Percentiles rank a stretch among this genome's conserved stretches.
Conservation (phyloP, 805 yeast genomes). For the Suhomyces prunicola region DNA sequence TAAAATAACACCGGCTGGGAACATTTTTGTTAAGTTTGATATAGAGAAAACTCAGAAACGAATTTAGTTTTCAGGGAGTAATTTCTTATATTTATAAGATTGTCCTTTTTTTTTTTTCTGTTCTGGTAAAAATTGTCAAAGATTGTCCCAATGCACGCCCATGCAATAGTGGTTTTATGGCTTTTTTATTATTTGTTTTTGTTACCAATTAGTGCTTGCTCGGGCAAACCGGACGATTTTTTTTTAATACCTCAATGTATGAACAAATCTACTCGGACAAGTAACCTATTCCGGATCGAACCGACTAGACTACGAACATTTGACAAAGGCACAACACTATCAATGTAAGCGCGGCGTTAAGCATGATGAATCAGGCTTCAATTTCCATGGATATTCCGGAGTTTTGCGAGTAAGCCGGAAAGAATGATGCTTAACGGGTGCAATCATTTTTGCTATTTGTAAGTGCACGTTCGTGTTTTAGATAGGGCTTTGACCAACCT, state of each 20-base stretch:
- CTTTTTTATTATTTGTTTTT: background rate
- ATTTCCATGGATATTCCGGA: background rate
- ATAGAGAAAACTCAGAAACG: background rate
- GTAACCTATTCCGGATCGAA: background rate
- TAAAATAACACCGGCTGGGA: conserved; percentile 73
- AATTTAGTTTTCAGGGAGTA: conserved; percentile 2
- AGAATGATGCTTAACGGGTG: background rate
- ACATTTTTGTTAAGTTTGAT: conserved; percentile 36
- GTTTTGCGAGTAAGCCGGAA: background rate
- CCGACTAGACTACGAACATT: background rate
- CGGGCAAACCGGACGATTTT: conserved; percentile 1
- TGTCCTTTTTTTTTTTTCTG: background rate
- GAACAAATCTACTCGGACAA: background rate
- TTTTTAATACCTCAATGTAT: conserved; percentile 1
- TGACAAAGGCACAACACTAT: background rate
- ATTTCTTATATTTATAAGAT: conserved; percentile 9
- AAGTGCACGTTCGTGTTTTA: background rate
- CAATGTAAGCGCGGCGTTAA: background rate
- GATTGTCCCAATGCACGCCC: background rate
- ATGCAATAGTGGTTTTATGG: background rate
- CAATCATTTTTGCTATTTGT: background rate
- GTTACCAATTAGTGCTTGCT: conserved; percentile 1
- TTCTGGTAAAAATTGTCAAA: background rate
- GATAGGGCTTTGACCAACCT: background rate
- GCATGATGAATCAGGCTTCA: background rate